Base-by-base conservation (phyloP, 441 rosid species). In the Sinapis alba region DNA sequence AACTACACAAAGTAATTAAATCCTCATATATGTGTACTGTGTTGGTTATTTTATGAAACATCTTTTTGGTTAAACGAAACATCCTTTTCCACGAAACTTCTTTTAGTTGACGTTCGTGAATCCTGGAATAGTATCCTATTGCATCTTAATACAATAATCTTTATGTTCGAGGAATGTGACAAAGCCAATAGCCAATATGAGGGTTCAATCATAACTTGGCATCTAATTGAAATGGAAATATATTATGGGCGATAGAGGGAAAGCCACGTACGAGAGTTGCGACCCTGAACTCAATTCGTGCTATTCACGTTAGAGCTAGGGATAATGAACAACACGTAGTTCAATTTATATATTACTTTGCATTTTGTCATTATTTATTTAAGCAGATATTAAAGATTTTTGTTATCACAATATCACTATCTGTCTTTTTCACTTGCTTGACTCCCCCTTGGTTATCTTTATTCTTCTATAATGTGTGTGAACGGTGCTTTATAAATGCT, bases 321-420 rank as follows among this genome's bases (percentile, higher is more conserved):
- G 79, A 53, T 75, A 15, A 68, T 75, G 74, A 62, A 68, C 74
- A 62, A 69, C 69, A 75, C 65, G 79, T 68, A 36, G 62, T 57
- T 43, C 16, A 27, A 63, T 11, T 8, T 19, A 50, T 50, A 20
- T 38, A 36, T 5, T 11, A 6, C 20, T 38, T 41, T 24, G 6
- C 15, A 1, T 24, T 43, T 67, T 30, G 1, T 32, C 30, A 28
- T 27, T 6, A 50, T 11, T 34, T 50, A 50, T 16, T 27, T 1
- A 67, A 28, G 56, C 38, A 72, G 19, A 72, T 56, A 23, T 15
- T 23, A 19, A 32, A 27, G 30, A 38, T 26, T 5, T 62, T 26
- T 57, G 26, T 30, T 20, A 67, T 67, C n/a, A n/a, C n/a, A n/a
- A n/a, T n/a, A n/a, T n/a, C 60, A 58, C 45, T 1, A 38, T 68